Evolutionary conservation across 2,329 filamentous ascomycete genomes (phyloP), one percentile per base, ranked within the genome.

Genomic region (Colletotrichum eremochloae): DNA sequence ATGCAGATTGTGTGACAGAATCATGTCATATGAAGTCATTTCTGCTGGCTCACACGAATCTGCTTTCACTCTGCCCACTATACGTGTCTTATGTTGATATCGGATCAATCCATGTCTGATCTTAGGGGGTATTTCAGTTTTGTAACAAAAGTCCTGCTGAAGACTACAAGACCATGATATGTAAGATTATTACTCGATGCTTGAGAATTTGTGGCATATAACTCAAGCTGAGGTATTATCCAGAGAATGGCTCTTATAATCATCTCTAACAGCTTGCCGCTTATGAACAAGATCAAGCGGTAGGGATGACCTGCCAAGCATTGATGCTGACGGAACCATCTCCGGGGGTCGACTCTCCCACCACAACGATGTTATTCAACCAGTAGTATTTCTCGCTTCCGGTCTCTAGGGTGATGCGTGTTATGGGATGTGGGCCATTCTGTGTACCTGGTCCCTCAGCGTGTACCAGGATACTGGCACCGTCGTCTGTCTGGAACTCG

Each of bases 401-500:
- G 1, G 67, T 61, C 46, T 70, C 67, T 3, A 67, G 14, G 0
- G n/a, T 61, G 38, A 71, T n/a, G n/a, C 53, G 53, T 9, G 33
- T n/a, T n/a, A 67, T 5, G 0, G 53, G 33, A 40, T 57, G 11
- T 33, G 53, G 64, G 15, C 68, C 68, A 1, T 71, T 48, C 9
- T 63, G 63, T 4, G 40, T 12, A 2, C 56, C 29, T 0, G 48
- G 55, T 0, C 63, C 68, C 5, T 14, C 20, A 6, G 44, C 24
- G 29, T 42, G 63, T 1, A 56, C 63, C 24, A 71, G 42, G 1
- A 71, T 71, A 9, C 56, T 67, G 24, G 48, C 68, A 7, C 40
- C 55, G 40, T 71, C 63, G 5, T 60, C 31, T 2, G 68, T 71
- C 20, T 62, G 63, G 6, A 67, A 67, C 7, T 71, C 55, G 6